Percentiles rank a stretch among this genome's conserved stretches.
Conservation (phyloP, 208 protist genomes). For the Entamoeba dispar region DNA sequence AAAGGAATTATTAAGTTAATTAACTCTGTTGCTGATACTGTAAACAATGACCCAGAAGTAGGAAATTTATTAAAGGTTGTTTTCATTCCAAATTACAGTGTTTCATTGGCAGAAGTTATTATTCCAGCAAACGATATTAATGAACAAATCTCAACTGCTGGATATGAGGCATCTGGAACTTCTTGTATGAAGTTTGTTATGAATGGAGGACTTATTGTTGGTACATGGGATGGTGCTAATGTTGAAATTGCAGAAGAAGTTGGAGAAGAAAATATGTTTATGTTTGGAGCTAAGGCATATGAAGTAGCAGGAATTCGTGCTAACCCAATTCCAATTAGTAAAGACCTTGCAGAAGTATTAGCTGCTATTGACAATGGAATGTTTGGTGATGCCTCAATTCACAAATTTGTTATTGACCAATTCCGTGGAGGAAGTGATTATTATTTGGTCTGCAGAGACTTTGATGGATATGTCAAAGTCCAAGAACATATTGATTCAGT, state of each 20-base stretch:
- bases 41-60: slow-evolving; percentile 48
- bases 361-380: slow-evolving; percentile 33
- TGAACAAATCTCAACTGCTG: slow-evolving; percentile 59
- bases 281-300: slow-evolving; percentile 42
- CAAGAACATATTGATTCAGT: slow-evolving; percentile 31
- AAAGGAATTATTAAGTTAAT: slow-evolving; percentile 63
- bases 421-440: slow-evolving; percentile 31
- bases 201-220: slow-evolving; percentile 55
- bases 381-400: slow-evolving; percentile 37
- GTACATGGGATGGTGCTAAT: slow-evolving; percentile 61
- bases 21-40: slow-evolving; percentile 46
- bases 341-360: slow-evolving; percentile 27
- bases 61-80: slow-evolving; percentile 47
- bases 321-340: background rate
- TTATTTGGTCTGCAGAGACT: slow-evolving; percentile 45
- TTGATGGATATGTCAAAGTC: slow-evolving; percentile 36
- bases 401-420: slow-evolving; percentile 33
- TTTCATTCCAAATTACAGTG: slow-evolving; percentile 62
- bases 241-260: slow-evolving; percentile 56
- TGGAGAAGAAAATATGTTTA: slow-evolving; percentile 52
- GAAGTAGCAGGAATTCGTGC: slow-evolving; percentile 27
- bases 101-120: slow-evolving; percentile 54
- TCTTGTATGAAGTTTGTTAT: slow-evolving; percentile 61
- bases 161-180: slow-evolving; percentile 53
- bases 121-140: slow-evolving; percentile 55